Evolutionary conservation across 768 basidiomycete species (phyloP).

Genomic region (Strobilomyces echinocephalus): DNA sequence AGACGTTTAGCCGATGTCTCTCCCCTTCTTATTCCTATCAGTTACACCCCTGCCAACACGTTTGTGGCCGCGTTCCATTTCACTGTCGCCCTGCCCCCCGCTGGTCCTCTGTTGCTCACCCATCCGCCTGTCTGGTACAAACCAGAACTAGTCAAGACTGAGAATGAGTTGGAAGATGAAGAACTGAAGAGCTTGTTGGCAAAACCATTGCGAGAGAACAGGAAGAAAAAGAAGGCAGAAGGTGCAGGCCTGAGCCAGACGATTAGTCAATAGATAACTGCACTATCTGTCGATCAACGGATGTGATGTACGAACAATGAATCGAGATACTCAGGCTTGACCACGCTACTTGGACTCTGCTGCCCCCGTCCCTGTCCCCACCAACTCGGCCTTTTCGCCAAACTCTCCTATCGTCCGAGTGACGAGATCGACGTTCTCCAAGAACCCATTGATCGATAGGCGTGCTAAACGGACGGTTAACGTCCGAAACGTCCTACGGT

Average conservation of each 20-base stretch:
- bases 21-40: conserved; percentile 23
- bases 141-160: conserved; percentile 82
- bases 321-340: conserved; percentile 8
- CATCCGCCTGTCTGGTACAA: conserved; percentile 92
- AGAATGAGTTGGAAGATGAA: conserved; percentile 85
- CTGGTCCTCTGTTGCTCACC: conserved; percentile 83
- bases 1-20: neutral
- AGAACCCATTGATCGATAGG: conserved; percentile 76
- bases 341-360: conserved; percentile 6
- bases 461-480: conserved; percentile 83
- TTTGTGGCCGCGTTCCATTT: conserved; percentile 96
- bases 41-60: conserved; percentile 77
- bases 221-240: conserved; percentile 86
- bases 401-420: conserved; percentile 79
- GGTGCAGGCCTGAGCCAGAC: conserved; percentile 35
- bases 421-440: conserved; percentile 86
- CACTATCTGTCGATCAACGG: conserved; percentile 15
- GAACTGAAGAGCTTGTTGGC: conserved; percentile 76
- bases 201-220: conserved; percentile 78
- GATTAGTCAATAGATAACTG: conserved; percentile 16
- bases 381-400: conserved; percentile 54
- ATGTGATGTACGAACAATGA: conserved; percentile 13
- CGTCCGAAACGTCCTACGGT: conserved; percentile 61
- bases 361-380: neutral
- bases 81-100: conserved; percentile 89